Conservation (phyloP, 2,329 filamentous ascomycete species). For the Chlorencoelia australis region DNA sequence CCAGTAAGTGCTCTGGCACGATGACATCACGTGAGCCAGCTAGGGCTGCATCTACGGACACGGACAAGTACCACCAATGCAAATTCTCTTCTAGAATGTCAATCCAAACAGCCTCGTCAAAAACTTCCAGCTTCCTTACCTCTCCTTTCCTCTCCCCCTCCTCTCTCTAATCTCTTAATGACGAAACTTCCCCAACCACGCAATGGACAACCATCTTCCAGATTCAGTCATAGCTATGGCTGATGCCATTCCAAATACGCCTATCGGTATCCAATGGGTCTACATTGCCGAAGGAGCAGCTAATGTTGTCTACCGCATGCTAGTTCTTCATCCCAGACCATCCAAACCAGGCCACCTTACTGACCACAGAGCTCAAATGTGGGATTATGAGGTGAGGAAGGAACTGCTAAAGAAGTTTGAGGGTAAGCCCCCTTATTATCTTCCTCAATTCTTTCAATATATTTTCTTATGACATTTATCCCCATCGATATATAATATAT, state of each 20-base stretch:
- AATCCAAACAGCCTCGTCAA: conserved; percentile 1
- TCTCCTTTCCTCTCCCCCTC: neutral
- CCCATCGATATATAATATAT: neutral
- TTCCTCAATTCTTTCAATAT: neutral
- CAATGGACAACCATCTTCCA: neutral
- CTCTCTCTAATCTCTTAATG: neutral
- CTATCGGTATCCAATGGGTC: neutral
- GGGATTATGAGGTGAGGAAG: conserved; percentile 15
- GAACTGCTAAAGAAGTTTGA: conserved; percentile 14
- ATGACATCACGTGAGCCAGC: too few species aligned
- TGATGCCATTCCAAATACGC: neutral
- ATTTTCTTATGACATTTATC: neutral
- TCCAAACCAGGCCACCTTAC: conserved; percentile 22
- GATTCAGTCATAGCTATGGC: neutral
- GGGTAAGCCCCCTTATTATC: conserved; percentile 7
- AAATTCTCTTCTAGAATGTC: too few species aligned
- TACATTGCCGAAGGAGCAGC: conserved; percentile 62
- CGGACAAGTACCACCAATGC: too few species aligned
- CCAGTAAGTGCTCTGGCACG: too few species aligned
- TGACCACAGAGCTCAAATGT: too few species aligned
- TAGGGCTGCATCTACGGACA: too few species aligned
- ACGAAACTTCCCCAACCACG: neutral
- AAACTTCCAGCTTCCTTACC: neutral
- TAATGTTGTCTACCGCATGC: conserved; percentile 64
- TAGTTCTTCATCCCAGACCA: conserved; percentile 24